These are phyloP conservation scores for Oryza glumipatula DNA, from an alignment of 176 grass and related monocot species.

Conservation along the genomic window DNA sequence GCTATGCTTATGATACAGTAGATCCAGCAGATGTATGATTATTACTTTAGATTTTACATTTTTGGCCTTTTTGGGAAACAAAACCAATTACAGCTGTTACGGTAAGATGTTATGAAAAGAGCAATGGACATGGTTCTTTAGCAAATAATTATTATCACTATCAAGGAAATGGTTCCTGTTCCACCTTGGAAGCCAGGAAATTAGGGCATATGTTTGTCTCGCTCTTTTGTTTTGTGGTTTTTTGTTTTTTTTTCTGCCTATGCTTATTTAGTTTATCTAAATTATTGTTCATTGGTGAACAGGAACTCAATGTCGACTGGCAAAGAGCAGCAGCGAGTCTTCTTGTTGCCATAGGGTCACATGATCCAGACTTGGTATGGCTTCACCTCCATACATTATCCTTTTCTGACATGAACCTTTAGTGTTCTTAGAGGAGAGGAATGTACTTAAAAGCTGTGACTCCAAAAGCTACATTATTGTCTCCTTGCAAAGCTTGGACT, in stretches of 20 bases:
- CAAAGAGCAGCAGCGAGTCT: slow-evolving; percentile 90
- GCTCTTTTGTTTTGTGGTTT: slow-evolving; percentile 6
- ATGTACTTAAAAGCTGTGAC: too few relatives aligned
- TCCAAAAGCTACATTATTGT: background rate
- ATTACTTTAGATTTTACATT: background rate
- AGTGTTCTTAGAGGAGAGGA: background rate
- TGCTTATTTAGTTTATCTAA: slow-evolving; percentile 28
- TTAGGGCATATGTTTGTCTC: slow-evolving; percentile 1
- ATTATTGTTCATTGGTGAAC: slow-evolving; percentile 34
- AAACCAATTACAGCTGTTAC: background rate
- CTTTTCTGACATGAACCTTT: background rate
- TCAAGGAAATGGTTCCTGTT: background rate
- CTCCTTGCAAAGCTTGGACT: background rate
- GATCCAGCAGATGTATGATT: background rate
- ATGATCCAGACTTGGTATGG: slow-evolving; percentile 85
- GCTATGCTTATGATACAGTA: background rate
- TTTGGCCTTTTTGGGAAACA: slow-evolving; percentile 6
- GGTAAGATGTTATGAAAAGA: background rate
- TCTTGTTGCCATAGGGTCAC: slow-evolving; percentile 91
- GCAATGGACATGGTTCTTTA: background rate
- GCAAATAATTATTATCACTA: background rate
- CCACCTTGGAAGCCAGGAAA: background rate
- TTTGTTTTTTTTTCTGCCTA: slow-evolving; percentile 28
- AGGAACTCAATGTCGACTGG: slow-evolving; percentile 96
- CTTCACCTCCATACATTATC: slow-evolving; percentile 8